Evolutionary conservation across 495 filamentous ascomycete genomes (phyloP).

Genomic region (Daldinia grandis): DNA sequence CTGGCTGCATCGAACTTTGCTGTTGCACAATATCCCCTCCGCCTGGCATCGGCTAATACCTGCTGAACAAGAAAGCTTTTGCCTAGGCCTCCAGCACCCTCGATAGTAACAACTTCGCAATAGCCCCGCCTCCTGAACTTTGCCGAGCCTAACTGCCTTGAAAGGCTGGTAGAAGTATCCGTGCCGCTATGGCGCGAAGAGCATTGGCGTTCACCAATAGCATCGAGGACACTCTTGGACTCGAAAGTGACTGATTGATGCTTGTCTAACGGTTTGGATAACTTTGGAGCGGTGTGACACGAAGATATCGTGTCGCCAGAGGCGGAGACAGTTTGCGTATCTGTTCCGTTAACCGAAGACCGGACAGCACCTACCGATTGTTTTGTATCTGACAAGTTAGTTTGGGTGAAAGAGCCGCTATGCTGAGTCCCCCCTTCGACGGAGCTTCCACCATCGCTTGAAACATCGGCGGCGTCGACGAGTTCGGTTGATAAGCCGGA

Average conservation of each 20-base stretch:
- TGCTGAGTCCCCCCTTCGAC: constrained; percentile 51
- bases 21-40: constrained; percentile 79
- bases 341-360: constrained; percentile 43
- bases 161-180: constrained; percentile 51
- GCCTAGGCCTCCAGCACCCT: constrained; percentile 78
- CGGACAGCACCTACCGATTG: constrained; percentile 50
- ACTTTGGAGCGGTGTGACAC: constrained; percentile 45
- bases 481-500: constrained; percentile 66
- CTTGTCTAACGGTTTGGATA: constrained; percentile 50
- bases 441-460: constrained; percentile 61
- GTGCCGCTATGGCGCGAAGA: constrained; percentile 43
- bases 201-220: constrained; percentile 43
- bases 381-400: constrained; percentile 59
- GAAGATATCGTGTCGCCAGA: constrained; percentile 51
- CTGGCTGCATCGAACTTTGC: constrained; percentile 86
- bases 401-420: constrained; percentile 55
- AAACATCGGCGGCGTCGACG: constrained; percentile 60
- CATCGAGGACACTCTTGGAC: constrained; percentile 44
- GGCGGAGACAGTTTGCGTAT: constrained; percentile 46
- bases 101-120: constrained; percentile 81
- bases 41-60: constrained; percentile 75
- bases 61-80: constrained; percentile 86
- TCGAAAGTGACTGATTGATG: constrained; percentile 50
- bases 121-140: constrained; percentile 72
- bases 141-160: constrained; percentile 56